Conservation (phyloP, 139 green algal species). For the Volvox reticuliferus region DNA sequence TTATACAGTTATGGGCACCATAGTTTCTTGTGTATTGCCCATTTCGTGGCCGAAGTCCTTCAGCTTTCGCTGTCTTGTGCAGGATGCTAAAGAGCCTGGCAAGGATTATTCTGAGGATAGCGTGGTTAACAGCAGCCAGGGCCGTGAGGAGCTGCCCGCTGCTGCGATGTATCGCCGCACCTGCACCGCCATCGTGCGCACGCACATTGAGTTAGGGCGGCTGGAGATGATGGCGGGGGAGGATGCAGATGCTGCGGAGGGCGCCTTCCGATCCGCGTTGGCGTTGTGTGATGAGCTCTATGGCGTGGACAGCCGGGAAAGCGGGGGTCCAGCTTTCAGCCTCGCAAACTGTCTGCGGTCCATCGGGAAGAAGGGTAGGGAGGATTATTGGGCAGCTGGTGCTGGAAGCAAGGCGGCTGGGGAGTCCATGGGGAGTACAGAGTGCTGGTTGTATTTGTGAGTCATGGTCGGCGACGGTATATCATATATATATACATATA, state of each 20-base stretch:
- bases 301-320: constrained; percentile 25
- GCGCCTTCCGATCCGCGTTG: constrained; percentile 30
- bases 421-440: no score
- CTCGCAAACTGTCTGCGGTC: constrained; percentile 38
- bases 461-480: background rate
- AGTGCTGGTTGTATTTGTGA: no score
- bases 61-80: no score
- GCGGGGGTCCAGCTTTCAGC: constrained; percentile 10
- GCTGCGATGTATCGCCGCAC: constrained; percentile 16
- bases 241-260: constrained; percentile 11
- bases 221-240: constrained; percentile 39
- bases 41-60: no score
- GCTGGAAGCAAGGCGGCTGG: no score
- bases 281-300: constrained; percentile 2
- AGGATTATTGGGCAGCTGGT: no score
- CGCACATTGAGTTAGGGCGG: constrained; percentile 34
- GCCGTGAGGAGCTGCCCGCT: background rate
- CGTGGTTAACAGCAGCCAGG: background rate
- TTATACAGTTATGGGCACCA: no score
- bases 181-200: constrained; percentile 33
- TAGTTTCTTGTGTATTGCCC: no score
- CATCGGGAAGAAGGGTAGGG: constrained; percentile 40
- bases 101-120: no score
- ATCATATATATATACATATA: background rate
- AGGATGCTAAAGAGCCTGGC: no score